Evolutionary conservation across 176 grass and related monocot genomes (phyloP).

Genomic region (Carex littledalei): DNA sequence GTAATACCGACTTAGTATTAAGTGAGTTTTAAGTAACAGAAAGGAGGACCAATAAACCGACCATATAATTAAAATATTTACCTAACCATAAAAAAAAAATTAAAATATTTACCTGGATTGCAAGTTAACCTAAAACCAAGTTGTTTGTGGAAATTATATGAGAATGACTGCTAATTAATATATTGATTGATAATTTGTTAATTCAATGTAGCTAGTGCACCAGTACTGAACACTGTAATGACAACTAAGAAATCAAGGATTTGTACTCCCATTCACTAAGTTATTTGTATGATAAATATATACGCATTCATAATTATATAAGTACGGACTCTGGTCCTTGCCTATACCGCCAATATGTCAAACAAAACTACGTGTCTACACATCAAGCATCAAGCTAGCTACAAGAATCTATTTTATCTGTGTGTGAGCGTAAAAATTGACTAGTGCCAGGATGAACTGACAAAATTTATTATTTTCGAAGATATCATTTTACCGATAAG

Average conservation of each 20-base stretch:
- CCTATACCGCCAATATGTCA: background rate
- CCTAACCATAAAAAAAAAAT: background rate
- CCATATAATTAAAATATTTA: conserved; percentile 14
- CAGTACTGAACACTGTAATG: background rate
- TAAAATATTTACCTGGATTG: conserved; percentile 44
- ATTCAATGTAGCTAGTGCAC: too few relatives aligned
- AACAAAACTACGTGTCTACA: background rate
- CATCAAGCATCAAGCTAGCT: background rate
- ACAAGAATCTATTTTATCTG: too few relatives aligned
- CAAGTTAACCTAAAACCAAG: conserved; percentile 39
- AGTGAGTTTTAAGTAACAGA: conserved; percentile 2
- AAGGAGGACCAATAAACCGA: conserved; percentile 17
- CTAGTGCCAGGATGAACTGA: too few relatives aligned
- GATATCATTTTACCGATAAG: too few relatives aligned
- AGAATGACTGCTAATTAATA: background rate
- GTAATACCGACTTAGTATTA: background rate
- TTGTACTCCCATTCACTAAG: background rate
- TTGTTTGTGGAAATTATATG: background rate
- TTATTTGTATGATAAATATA: background rate
- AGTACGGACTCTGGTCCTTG: background rate
- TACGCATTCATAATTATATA: too few relatives aligned
- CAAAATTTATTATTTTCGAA: too few relatives aligned
- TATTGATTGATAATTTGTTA: too few relatives aligned
- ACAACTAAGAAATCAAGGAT: background rate
- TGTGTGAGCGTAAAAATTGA: too few relatives aligned